Evolutionary conservation across 1,139 yeast genomes (phyloP).

Genomic region (Geotrichum carabidarum): DNA sequence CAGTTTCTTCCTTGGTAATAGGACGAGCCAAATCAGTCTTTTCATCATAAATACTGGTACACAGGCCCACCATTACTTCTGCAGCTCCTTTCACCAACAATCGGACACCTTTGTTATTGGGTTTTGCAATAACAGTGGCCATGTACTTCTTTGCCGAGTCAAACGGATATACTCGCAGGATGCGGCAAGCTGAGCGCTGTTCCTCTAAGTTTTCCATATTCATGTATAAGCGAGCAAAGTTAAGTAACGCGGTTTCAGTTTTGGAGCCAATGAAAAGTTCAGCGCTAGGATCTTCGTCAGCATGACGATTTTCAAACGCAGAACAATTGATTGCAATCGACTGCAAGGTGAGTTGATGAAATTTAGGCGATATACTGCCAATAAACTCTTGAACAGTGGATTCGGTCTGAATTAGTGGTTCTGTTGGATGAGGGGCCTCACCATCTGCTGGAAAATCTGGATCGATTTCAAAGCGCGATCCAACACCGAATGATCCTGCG

Average conservation of each 20-base stretch:
- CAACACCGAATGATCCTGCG: constrained; percentile 45
- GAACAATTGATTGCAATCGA: constrained; percentile 79
- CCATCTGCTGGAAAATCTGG: constrained; percentile 17
- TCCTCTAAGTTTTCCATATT: constrained; percentile 42
- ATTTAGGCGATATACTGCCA: constrained; percentile 30
- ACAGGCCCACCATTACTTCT: constrained; percentile 67
- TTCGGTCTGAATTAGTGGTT: too few relatives aligned
- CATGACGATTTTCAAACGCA: constrained; percentile 81
- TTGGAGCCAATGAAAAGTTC: constrained; percentile 78
- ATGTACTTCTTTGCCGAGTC: constrained; percentile 94
- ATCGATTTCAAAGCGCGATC: constrained; percentile 39
- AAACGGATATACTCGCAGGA: constrained; percentile 78
- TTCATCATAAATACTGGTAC: constrained; percentile 36
- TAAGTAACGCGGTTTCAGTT: constrained; percentile 84
- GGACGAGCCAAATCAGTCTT: constrained; percentile 31
- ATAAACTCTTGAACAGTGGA: constrained; percentile 37
- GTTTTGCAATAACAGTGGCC: constrained; percentile 58
- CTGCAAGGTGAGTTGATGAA: constrained; percentile 45
- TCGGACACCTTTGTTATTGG: constrained; percentile 46
- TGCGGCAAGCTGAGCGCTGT: constrained; percentile 40
- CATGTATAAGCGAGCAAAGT: constrained; percentile 58
- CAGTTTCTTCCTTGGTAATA: constrained; percentile 36
- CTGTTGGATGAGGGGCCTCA: not conserved
- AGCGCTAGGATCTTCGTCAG: constrained; percentile 27
- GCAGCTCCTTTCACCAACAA: constrained; percentile 90